Base-by-base conservation (phyloP, 495 filamentous ascomycete genomes). In the Lindgomyces ingoldianus region DNA sequence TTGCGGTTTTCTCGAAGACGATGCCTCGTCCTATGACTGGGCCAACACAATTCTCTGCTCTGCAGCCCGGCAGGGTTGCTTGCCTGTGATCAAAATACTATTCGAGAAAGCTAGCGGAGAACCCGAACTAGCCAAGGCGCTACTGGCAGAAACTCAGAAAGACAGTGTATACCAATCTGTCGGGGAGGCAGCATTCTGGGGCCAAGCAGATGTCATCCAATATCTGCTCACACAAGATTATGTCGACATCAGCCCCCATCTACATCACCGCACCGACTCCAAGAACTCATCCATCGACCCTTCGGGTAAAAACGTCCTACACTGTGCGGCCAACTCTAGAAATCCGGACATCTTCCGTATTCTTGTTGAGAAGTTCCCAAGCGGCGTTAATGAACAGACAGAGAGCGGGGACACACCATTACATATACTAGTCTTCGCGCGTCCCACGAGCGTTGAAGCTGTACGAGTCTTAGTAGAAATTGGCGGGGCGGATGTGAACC, bases 161-260 rank as follows among this genome's bases (percentile, higher is more conserved):
- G 8, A 30, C 16, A 33, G 25, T 33, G 24, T 30, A 30, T 52
- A 52, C 29, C 49, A 52, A 19, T 52, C 49, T 52, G 9, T 52
- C 29, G 49, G 49, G 9, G 49, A 52, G 49, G 49, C 49, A 29
- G 49, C 49, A 3, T 52, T 52, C 24, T 52, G 49, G 49, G 49
- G 49, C 18, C 49, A 30, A 16, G 49, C 49, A 16, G 26, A 52
- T 52, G 49, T 52, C 49, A 25, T 52, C 4, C 24, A 52, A 29
- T 52, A 52, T 52, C 26, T 52, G 22, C 49, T 52, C 24, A 52
- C 49, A 33, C 49, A 52, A 52, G 12, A 29, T n/a, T 16, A 52
- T 30, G 24, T 52, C 49, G 49, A 52, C 22, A 52, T 52, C 49
- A 52, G 24, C 22, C 16, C 49, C 25, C 49, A 52, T 30, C 49